These are phyloP conservation scores for Deinandra increscens DNA, from an alignment of 129 eudicot species.

Conservation along the genomic window DNA sequence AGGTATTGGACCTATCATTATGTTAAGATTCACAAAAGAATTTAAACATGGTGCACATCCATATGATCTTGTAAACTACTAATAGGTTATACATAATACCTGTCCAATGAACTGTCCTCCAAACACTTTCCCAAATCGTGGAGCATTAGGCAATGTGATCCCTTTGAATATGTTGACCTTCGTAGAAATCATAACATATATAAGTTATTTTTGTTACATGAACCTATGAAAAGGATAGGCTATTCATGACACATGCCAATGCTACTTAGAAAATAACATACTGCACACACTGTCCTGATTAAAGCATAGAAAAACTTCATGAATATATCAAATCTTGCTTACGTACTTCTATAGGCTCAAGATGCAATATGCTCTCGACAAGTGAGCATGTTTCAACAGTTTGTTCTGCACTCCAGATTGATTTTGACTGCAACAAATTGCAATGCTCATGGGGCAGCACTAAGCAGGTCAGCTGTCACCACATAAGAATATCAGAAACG, in stretches of 20 bases:
- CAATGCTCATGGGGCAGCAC: constrained; percentile 63
- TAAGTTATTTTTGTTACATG: constrained; percentile 12
- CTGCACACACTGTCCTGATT: constrained; percentile 11
- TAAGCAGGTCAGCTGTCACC: constrained; percentile 79
- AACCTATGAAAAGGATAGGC: background rate
- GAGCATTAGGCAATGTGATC: constrained; percentile 90
- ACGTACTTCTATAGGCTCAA: constrained; percentile 82
- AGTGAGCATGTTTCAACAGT: constrained; percentile 53
- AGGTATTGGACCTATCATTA: background rate
- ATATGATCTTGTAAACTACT: constrained; percentile 7
- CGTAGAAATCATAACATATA: constrained; percentile 14
- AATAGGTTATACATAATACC: constrained; percentile 36
- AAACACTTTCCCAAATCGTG: constrained; percentile 74
- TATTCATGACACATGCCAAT: constrained; percentile 11
- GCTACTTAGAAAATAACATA: constrained; percentile 7
- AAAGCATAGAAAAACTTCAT: background rate
- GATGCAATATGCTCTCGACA: constrained; percentile 74
- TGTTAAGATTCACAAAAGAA: constrained; percentile 1
- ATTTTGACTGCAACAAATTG: constrained; percentile 55
- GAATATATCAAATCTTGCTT: background rate
- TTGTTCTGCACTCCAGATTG: constrained; percentile 90
- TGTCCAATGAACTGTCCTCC: constrained; percentile 99
- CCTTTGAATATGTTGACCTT: constrained; percentile 83
- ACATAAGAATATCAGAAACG: constrained; percentile 15
- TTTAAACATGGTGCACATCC: background rate